Base-by-base conservation (phyloP, 2,329 filamentous ascomycete genomes). In the Trichoderma sp. region DNA sequence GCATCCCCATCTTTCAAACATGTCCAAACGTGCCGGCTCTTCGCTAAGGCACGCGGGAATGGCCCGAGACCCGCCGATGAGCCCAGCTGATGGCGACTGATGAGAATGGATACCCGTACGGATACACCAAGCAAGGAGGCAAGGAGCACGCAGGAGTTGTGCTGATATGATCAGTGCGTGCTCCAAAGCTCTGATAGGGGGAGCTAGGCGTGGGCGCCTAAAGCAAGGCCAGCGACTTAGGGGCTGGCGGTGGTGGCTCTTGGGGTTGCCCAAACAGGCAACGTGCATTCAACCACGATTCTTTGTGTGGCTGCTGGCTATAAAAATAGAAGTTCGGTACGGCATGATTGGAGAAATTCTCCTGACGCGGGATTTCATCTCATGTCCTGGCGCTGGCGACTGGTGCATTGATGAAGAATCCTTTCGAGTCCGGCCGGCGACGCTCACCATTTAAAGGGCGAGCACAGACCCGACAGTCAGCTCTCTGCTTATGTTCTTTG, bases 201-300 rank as follows among this genome's bases (percentile, higher is more conserved):
- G 42, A 37, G 22, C 53, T 25, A 29, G 50, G 66, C 35, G 42
- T 37, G 32, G 45, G 66, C 58, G 66, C 54, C 66, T 68, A 68
- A 56, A 53, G 27, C 59, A 52, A 64, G 32, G 32, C 42, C 42
- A 61, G 56, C 39, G 42, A 54, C 42, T 58, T 42, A 59, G 64
- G 64, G 52, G 64, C 58, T 42, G 64, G 57, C 57, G 35, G 5
- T 67, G 60, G 60, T 67, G 50, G 58, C 39, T 25, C 39, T 52
- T 64, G 54, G 59, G 66, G 67, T 34, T 59, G 32, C 59, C 59
- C 57, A 58, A 68, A 64, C 52, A 45, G 59, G 67, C 65, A 67
- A 56, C 65, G 65, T 67, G 65, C 65, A 67, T 45, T 34, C 37
- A 57, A 34, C 37, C 37, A 42, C 29, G 54, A 50, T 22, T 29